These are phyloP conservation scores for Penicillium longicatenatum DNA, from an alignment of 495 filamentous ascomycete genomes.

Conservation along the genomic window DNA sequence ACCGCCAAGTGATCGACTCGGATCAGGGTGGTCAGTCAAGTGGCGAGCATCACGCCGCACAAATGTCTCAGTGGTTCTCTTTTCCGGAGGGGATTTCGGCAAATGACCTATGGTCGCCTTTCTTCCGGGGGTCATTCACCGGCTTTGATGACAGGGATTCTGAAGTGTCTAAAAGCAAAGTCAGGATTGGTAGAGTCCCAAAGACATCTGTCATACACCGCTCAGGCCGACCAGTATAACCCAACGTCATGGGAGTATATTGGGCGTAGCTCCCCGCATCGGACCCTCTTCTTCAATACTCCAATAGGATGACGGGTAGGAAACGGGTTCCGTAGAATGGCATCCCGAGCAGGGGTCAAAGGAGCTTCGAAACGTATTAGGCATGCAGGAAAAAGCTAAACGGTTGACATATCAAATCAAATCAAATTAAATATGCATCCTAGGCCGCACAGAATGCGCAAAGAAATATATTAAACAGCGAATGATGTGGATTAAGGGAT, in stretches of 20 bases:
- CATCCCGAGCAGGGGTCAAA: not conserved
- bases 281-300: constrained; percentile 7
- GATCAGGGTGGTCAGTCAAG: not conserved
- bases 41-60: not conserved
- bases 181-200: no score
- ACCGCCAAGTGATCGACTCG: constrained; percentile 1
- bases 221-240: not conserved
- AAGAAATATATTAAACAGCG: not conserved
- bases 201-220: not conserved
- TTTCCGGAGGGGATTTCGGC: not conserved
- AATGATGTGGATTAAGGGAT: constrained; percentile 1
- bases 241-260: not conserved
- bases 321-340: not conserved
- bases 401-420: not conserved
- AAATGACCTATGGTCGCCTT: not conserved
- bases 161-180: no score
- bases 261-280: not conserved
- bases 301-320: not conserved
- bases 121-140: no score
- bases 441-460: not conserved
- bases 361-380: not conserved
- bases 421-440: not conserved
- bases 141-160: no score
- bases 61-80: not conserved
- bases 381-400: not conserved